A percentile compares a stretch with the other conserved stretches of the same genome.
These are phyloP conservation scores for Phylloboletellus chloephorus DNA, from an alignment of 1,284 basidiomycete species.

Conservation along the genomic window DNA sequence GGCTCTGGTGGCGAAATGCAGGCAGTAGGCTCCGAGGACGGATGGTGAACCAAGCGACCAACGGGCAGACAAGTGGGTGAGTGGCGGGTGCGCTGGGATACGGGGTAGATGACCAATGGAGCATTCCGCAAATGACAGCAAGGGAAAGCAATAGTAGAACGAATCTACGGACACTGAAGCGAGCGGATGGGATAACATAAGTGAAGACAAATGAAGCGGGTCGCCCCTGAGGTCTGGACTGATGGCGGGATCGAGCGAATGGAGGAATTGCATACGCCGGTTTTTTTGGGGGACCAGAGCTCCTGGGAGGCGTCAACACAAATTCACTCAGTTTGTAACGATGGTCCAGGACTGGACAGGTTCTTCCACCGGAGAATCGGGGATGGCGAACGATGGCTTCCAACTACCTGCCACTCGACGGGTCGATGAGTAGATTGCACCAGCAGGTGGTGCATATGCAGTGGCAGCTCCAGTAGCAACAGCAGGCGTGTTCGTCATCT, in stretches of 20 bases:
- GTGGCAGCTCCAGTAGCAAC: constrained; percentile 6
- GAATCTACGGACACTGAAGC: constrained; percentile 24
- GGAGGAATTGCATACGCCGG: background rate
- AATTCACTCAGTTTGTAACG: constrained; percentile 1
- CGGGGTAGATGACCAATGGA: constrained; percentile 1
- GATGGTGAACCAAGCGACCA: background rate
- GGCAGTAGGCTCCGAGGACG: no score
- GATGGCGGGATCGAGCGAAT: constrained; percentile 1
- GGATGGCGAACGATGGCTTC: constrained; percentile 32
- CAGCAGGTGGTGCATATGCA: constrained; percentile 49
- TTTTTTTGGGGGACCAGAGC: no score
- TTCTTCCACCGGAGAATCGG: constrained; percentile 28
- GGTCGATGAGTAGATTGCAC: constrained; percentile 42
- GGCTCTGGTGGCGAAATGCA: background rate
- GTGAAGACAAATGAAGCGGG: background rate
- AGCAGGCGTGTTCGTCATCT: constrained; percentile 25
- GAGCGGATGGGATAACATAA: constrained; percentile 11
- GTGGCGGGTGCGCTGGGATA: background rate
- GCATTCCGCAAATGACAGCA: constrained; percentile 8
- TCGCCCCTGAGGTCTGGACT: constrained; percentile 6
- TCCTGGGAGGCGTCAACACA: background rate
- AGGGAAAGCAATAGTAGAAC: constrained; percentile 12
- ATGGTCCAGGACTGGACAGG: constrained; percentile 12
- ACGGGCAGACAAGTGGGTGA: background rate
- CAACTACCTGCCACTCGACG: constrained; percentile 54